A percentile compares a stretch with the other conserved stretches of the same genome.
Conservation (phyloP, 2,329 filamentous ascomycete genomes). For the Paecilomyces variotii region DNA sequence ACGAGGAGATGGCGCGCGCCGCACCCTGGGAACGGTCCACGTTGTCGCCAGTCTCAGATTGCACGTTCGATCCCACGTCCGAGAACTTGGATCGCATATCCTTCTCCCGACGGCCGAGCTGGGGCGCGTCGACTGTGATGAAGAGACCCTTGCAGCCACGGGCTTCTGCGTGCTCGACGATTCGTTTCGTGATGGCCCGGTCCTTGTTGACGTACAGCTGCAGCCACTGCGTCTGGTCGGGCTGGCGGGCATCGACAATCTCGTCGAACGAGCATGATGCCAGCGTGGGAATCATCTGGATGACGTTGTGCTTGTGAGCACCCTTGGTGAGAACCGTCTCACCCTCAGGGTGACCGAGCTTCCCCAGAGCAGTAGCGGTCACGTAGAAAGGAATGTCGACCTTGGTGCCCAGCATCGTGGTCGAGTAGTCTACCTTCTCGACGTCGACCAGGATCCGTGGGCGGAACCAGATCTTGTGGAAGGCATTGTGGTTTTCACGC, state of each 20-base stretch:
- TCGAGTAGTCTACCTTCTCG: constrained; percentile 74
- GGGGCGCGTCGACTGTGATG: constrained; percentile 96
- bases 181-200: constrained; percentile 77
- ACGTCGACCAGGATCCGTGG: constrained; percentile 85
- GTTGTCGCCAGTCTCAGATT: constrained; percentile 52
- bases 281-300: constrained; percentile 98
- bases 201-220: constrained; percentile 98
- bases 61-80: constrained; percentile 75
- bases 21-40: constrained; percentile 88
- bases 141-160: constrained; percentile 93
- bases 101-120: constrained; percentile 90
- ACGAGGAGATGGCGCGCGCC: constrained; percentile 86
- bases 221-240: constrained; percentile 86
- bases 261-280: constrained; percentile 97
- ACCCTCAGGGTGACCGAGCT: constrained; percentile 87
- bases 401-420: constrained; percentile 87
- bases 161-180: constrained; percentile 83
- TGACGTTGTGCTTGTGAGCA: constrained; percentile 74
- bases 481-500: constrained; percentile 90
- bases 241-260: constrained; percentile 75
- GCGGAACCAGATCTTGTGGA: constrained; percentile 96
- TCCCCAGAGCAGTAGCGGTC: constrained; percentile 89
- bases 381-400: constrained; percentile 88
- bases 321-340: constrained; percentile 85
- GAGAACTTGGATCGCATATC: constrained; percentile 93